Conservation (phyloP, 768 basidiomycete genomes). For the Agaricus sinodeliciosus region DNA sequence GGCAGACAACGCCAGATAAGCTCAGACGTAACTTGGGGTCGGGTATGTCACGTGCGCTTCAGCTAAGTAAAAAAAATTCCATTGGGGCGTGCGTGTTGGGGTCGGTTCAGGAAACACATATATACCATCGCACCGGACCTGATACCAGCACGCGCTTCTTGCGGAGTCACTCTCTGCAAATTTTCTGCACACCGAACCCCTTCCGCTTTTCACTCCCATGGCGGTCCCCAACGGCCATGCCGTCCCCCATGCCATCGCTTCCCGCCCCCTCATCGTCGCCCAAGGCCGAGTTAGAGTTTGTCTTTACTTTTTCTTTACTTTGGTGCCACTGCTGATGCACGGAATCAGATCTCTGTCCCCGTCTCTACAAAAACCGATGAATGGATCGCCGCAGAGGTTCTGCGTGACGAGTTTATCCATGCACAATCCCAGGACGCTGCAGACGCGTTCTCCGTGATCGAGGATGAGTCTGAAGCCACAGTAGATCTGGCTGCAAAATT, state of each 20-base stretch:
- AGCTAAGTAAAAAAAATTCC: slow-evolving; percentile 29
- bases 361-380: slow-evolving; percentile 75
- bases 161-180: slow-evolving; percentile 19
- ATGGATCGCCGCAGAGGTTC: slow-evolving; percentile 91
- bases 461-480: slow-evolving; percentile 54
- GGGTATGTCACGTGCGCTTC: slow-evolving; percentile 27
- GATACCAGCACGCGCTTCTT: slow-evolving; percentile 18
- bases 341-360: slow-evolving; percentile 70
- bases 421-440: slow-evolving; percentile 51
- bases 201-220: slow-evolving; percentile 23
- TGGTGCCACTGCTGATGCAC: slow-evolving; percentile 6
- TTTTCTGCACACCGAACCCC: slow-evolving; percentile 14
- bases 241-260: slow-evolving; percentile 30
- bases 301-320: slow-evolving; percentile 11
- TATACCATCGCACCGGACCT: slow-evolving; percentile 25
- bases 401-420: slow-evolving; percentile 83
- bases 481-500: slow-evolving; percentile 81
- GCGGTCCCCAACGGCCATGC: slow-evolving; percentile 33
- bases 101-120: slow-evolving; percentile 27
- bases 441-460: slow-evolving; percentile 45
- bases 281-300: slow-evolving; percentile 47
- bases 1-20: too few species aligned
- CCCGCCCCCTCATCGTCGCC: slow-evolving; percentile 42
- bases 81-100: slow-evolving; percentile 38
- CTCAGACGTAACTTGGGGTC: slow-evolving; percentile 2